Base-by-base conservation (phyloP, 2,329 filamentous ascomycete genomes). In the Aspergillus pseudoterreus region DNA sequence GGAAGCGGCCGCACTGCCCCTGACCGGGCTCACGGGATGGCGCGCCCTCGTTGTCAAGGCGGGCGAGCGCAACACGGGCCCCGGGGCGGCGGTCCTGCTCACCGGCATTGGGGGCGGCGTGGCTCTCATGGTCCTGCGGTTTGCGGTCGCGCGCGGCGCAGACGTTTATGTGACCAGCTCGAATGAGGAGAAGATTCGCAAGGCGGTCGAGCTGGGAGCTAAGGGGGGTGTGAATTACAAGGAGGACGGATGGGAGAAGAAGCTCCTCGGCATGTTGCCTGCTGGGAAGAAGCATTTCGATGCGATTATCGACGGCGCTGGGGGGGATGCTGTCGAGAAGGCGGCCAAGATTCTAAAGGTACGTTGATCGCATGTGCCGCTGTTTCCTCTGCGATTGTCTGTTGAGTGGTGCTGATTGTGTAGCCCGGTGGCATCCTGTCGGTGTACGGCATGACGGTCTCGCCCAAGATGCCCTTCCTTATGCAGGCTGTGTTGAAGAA, bases 91-190 rank as follows among this genome's bases (percentile, higher is more conserved):
- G 65, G 78, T 97, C 4, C 75, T 97, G 30, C 74, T 97, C 39
- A 96, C 92, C 4, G 92, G 92, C 0, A 95, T 97, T 69, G 92
- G 92, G 0, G 92, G 92, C 33, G 92, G 92, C 41, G 92, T 96
- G 1, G 92, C 92, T 32, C 75, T 96, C 50, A 86, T 89, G 76
- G 87, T 82, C 5, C 75, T 96, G 60, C 80, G 90, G 68, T 95
- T 95, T 71, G 91, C 83, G 10, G 83, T 86, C 11, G 90, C 83
- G 9, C 74, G 83, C 58, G 88, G 90, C 35, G 83, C 86, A 62
- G 83, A 85, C 67, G 87, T 92, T n/a, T 95, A 80, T 65, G 90
- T 96, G 50, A 92, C 86, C 1, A 90, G 85, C 50, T 85, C 88
- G 8, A 85, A 83, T 57, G 71, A 82, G 57, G 84, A 81, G 61